Conservation (phyloP, 2,329 filamentous ascomycete species). For the Aureobasidium uvarum region DNA sequence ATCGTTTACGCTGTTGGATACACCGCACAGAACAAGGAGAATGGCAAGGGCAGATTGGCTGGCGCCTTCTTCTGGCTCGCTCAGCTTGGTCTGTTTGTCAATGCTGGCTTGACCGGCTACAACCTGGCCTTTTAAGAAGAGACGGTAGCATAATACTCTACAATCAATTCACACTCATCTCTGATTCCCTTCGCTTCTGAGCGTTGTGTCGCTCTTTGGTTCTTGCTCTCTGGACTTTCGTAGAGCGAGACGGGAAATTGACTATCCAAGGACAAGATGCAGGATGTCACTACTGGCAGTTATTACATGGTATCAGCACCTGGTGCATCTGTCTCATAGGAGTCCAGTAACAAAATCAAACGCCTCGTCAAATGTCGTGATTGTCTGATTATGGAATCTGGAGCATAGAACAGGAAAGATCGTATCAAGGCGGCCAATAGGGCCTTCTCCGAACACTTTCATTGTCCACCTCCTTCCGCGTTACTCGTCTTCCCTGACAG, state of each 20-base stretch:
- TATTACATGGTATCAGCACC: background rate
- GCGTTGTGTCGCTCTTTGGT: too few relatives aligned
- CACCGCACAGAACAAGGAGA: conserved; percentile 41
- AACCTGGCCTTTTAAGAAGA: conserved; percentile 31
- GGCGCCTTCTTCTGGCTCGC: conserved; percentile 38
- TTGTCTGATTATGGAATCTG: conserved; percentile 14
- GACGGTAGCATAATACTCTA: background rate
- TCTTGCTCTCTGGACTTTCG: too few relatives aligned
- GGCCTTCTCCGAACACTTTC: background rate
- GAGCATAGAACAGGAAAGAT: background rate
- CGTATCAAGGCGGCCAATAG: background rate
- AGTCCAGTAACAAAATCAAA: conserved; percentile 5
- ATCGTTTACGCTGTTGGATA: conserved; percentile 51
- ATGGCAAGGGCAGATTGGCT: conserved; percentile 47
- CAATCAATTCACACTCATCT: background rate
- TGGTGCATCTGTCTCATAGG: background rate
- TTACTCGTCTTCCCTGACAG: conserved; percentile 14
- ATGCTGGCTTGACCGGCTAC: conserved; percentile 36
- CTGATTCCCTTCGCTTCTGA: too few relatives aligned
- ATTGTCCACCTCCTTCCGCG: conserved; percentile 10
- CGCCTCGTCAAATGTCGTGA: conserved; percentile 26
- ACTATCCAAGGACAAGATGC: background rate
- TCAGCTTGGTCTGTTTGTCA: conserved; percentile 36
- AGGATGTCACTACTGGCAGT: background rate
- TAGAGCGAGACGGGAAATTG: too few relatives aligned